Evolutionary conservation across 1,284 basidiomycete species (phyloP), one percentile per base, ranked within the genome.

Genomic region (Schizophyllum commune): DNA sequence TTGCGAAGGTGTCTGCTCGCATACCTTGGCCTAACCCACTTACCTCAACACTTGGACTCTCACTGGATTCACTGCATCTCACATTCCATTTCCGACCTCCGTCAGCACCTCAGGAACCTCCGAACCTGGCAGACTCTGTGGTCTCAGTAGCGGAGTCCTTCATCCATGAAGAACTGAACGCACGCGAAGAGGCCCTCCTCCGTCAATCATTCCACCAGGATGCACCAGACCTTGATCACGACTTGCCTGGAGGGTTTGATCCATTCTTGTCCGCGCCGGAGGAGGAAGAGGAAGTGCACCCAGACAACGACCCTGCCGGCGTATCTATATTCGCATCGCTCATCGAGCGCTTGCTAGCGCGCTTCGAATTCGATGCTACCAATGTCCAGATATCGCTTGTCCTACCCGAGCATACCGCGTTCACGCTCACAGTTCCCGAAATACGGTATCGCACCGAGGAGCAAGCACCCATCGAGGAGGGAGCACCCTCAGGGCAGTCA

Each of bases 251-350:
- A 34, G 85, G 86, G 19, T 77, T 89, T 59, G 83, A 86, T 68
- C 80, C 82, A 19, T 86, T 83, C 63, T 66, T 77, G 60, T 68
- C 74, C 34, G 70, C 72, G 21, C 76, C 76, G 19, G 78, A 78
- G 51, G 77, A 77, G 34, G 68, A 69, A 58, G 68, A 70, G 1
- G 77, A 77, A 34, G 75, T 75, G 20, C 69, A 74, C 61, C 62
- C 71, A n/a, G 82, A 85, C 55, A 68, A 72, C n/a, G 85, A 88
- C 62, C 86, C 86, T 47, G 80, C 79, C 39, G 89, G 89, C 33
- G 88, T 94, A 19, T 93, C 92, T 1, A 77, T 96, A 56, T 88
- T 98, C 69, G 89, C 94, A 19, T 83, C 85, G 33, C 79, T 96
- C 54, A 86, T 96, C 56, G 94, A 96, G 71, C 82, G 88, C 13